Conservation (phyloP, 177 flowering plant species). For the Vitis hybrid region DNA sequence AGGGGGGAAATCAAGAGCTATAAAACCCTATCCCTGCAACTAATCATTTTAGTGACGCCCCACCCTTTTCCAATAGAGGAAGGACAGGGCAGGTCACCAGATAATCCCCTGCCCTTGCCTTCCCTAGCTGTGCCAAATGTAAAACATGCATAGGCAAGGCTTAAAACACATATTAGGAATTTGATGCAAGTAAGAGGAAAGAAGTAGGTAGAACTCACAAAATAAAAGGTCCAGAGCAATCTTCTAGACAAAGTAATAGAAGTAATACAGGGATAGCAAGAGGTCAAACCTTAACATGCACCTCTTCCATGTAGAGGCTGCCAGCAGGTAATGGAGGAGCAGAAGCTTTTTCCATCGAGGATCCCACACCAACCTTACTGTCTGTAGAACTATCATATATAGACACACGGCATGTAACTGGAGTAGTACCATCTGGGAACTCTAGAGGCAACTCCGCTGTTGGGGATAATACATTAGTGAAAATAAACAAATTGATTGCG, state of each 20-base stretch:
- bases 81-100: too few species aligned
- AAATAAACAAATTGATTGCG: background rate
- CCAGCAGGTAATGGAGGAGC: slow-evolving; percentile 81
- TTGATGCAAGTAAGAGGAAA: background rate
- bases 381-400: slow-evolving; percentile 78
- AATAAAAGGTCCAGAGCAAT: background rate
- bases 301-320: slow-evolving; percentile 90
- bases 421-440: slow-evolving; percentile 98
- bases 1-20: too few species aligned
- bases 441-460: slow-evolving; percentile 90
- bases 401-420: slow-evolving; percentile 93
- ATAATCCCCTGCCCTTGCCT: too few species aligned
- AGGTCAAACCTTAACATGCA: slow-evolving; percentile 71
- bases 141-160: too few species aligned
- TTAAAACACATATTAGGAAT: background rate
- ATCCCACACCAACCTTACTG: slow-evolving; percentile 87
- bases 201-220: background rate
- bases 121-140: too few species aligned
- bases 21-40: too few species aligned
- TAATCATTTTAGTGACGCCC: too few species aligned
- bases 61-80: too few species aligned
- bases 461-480: slow-evolving; percentile 10
- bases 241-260: background rate
- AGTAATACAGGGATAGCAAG: background rate
- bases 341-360: slow-evolving; percentile 73